Conservation (phyloP, 805 yeast species). For the Metschnikowia cubensis region DNA sequence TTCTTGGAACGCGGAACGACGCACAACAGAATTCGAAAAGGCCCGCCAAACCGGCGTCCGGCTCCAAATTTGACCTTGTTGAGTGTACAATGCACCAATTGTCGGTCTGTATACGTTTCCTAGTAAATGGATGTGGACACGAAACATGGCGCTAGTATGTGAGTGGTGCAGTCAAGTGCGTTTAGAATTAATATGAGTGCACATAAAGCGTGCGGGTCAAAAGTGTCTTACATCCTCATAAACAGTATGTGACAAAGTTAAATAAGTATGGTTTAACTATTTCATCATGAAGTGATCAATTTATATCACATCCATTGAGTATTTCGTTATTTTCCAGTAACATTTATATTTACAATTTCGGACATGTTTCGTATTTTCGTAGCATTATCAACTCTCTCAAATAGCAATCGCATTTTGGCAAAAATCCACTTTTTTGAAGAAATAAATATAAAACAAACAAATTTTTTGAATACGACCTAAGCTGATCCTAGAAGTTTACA, state of each 20-base stretch:
- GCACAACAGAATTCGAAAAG: neutral
- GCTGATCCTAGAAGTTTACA: too few species aligned
- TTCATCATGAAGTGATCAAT: too few species aligned
- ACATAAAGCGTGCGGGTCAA: neutral
- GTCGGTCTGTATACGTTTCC: neutral
- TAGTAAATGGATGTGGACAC: neutral
- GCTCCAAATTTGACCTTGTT: neutral
- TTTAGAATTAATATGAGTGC: neutral
- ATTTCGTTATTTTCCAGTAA: neutral
- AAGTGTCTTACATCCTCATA: too few species aligned
- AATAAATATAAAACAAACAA: too few species aligned
- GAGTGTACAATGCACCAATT: neutral
- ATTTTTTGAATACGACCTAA: too few species aligned
- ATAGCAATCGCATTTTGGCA: too few species aligned
- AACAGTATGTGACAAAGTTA: too few species aligned
- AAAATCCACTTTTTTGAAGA: too few species aligned
- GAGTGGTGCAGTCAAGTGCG: neutral
- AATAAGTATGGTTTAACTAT: too few species aligned
- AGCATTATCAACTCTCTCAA: too few species aligned
- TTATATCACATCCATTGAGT: neutral
- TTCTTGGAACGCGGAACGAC: conserved; percentile 10
- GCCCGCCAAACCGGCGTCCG: neutral
- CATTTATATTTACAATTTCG: too few species aligned
- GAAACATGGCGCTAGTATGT: neutral
- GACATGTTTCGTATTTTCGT: too few species aligned